Conservation (phyloP, 2,329 filamentous ascomycete species). For the Calycina marina region DNA sequence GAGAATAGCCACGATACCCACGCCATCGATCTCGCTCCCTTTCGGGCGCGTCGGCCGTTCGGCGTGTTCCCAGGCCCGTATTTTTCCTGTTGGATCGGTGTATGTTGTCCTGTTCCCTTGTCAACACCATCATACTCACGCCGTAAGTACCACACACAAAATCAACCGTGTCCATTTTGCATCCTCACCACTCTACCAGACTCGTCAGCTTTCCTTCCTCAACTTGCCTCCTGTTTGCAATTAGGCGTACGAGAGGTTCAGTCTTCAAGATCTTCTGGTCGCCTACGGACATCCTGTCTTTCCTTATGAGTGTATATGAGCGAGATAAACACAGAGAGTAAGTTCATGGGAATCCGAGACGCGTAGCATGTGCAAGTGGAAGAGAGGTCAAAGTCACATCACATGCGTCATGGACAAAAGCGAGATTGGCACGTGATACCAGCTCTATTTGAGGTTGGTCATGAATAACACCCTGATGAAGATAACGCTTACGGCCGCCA, state of each 20-base stretch:
- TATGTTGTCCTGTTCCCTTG: slow-evolving; percentile 39
- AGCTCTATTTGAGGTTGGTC: too few species aligned
- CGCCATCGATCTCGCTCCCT: slow-evolving; percentile 50
- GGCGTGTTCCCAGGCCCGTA: slow-evolving; percentile 56
- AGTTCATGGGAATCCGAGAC: too few species aligned
- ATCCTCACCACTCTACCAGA: slow-evolving; percentile 23
- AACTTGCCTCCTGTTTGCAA: not conserved
- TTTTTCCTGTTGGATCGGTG: slow-evolving; percentile 41
- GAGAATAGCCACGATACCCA: slow-evolving; percentile 59
- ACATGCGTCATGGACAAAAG: too few species aligned
- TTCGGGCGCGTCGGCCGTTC: slow-evolving; percentile 54
- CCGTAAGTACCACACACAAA: slow-evolving; percentile 28
- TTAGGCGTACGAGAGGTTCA: slow-evolving; percentile 28
- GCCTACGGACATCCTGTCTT: slow-evolving; percentile 27
- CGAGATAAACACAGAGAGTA: too few species aligned
- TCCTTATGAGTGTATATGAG: not conserved
- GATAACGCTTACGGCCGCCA: too few species aligned
- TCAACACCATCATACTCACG: not conserved
- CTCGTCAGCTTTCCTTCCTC: slow-evolving; percentile 2
- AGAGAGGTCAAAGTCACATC: too few species aligned
- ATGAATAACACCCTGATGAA: too few species aligned
- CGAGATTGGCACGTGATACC: too few species aligned
- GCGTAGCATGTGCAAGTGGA: too few species aligned
- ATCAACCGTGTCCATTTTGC: slow-evolving; percentile 46
- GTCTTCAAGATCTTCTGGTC: slow-evolving; percentile 30